Conservation (phyloP, 129 eudicot genomes). For the Rutidosis leptorrhynchoides region DNA sequence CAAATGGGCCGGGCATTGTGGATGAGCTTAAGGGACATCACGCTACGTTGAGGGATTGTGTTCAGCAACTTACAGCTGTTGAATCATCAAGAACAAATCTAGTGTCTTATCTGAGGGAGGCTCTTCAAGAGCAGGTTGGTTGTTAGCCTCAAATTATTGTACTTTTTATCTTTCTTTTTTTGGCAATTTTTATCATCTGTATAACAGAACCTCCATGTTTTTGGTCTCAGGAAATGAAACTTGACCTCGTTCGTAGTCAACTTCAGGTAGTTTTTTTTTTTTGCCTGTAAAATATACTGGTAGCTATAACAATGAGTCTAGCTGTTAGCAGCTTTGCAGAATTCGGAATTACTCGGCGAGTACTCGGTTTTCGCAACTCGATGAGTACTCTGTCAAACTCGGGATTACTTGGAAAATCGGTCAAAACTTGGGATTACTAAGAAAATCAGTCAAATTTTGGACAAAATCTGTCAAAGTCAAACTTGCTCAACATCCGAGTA, state of each 20-base stretch:
- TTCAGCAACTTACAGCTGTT: slow-evolving; percentile 61
- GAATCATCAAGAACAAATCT: slow-evolving; percentile 81
- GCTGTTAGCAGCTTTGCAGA: no score
- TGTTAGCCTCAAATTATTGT: slow-evolving; percentile 14
- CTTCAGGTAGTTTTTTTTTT: slow-evolving; percentile 54
- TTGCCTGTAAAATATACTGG: slow-evolving; percentile 1
- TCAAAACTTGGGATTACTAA: no score
- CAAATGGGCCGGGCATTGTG: slow-evolving; percentile 38
- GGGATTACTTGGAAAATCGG: no score
- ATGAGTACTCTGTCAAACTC: no score
- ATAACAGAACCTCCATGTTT: slow-evolving; percentile 19
- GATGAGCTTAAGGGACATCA: slow-evolving; percentile 85
- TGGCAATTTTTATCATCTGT: neutral
- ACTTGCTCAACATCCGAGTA: no score
- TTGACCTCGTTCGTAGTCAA: slow-evolving; percentile 67
- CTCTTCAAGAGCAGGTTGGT: slow-evolving; percentile 89
- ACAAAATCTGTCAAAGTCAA: no score
- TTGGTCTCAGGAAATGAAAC: slow-evolving; percentile 65
- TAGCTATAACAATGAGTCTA: neutral
- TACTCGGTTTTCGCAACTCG: no score
- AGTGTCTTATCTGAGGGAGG: slow-evolving; percentile 59
- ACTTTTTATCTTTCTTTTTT: neutral
- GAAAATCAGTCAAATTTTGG: no score
- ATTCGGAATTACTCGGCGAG: no score
- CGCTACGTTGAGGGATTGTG: slow-evolving; percentile 63